Base-by-base conservation (phyloP, 2,329 filamentous ascomycete genomes). In the Cladophialophora psammophila region DNA sequence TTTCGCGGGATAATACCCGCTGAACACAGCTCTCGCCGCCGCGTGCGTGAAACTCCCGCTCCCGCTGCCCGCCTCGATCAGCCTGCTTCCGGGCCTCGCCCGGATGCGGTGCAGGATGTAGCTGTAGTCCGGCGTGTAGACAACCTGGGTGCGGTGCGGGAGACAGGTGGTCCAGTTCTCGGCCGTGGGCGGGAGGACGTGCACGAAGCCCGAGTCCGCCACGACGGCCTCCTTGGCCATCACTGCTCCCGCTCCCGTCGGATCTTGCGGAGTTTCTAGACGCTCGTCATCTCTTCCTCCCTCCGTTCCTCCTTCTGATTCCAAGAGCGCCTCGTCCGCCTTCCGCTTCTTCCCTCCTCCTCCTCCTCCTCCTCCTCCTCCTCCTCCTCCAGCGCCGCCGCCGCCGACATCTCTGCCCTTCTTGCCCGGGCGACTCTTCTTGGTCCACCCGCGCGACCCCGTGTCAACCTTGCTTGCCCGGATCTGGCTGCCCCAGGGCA, bases 401-500 rank as follows among this genome's bases (percentile, higher is more conserved):
- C 67, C 86, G 84, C 48, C 79, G 81, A 12, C n/a, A 48, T 20
- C 45, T 12, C 26, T 50, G 2, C 18, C 45, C 18, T 50, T 50
- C 45, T 50, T 82, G 81, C 13, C 82, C 78, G 76, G 89, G 89
- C 64, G 13, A 61, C 82, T 81, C 15, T 82, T 78, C 76, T 89
- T 89, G 63, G 86, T 83, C 78, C 90, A 90, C 38, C 93, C 93
- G 73, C 93, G 85, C n/a, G 93, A 95, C 12, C 94, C 93, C 0
- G 94, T 97, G 75, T 97, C 92, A 64, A 97, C 93, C 36, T 90
- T 88, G 1, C 93, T 97, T 7, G 95, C 95, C 55, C 92, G 86
- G 26, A 98, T 89, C 77, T 98, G 95, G 6, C 91, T 93, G 34
- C 95, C 95, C 94, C 94, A 98, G 50, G 92, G 91, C 62, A 93